phyloP scores from a whole-genome alignment of 2,329 filamentous ascomycete genomes.

The Cercospora sp. region DNA sequence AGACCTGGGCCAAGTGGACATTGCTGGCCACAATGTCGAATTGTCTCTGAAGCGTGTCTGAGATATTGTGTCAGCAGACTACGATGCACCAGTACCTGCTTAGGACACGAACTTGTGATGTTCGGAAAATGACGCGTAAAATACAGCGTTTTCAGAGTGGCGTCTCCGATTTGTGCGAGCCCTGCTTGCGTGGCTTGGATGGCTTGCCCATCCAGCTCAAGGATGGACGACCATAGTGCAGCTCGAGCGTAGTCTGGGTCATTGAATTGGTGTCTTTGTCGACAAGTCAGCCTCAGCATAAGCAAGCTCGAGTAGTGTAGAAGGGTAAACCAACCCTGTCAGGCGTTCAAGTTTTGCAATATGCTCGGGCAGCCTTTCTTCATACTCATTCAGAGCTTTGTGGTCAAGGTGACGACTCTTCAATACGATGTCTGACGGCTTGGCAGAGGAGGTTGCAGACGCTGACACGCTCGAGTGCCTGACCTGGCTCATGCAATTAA shows the following conservation, averaged over 20 bases:
- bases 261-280: neutral
- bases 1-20: neutral
- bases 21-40: neutral
- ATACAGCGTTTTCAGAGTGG: neutral
- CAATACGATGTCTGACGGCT: neutral
- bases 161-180: neutral
- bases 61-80: neutral
- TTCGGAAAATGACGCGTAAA: neutral
- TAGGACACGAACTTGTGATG: neutral
- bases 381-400: neutral
- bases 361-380: neutral
- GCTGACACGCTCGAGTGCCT: neutral
- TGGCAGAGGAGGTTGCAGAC: neutral
- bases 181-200: neutral
- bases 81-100: neutral
- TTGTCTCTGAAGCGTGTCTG: neutral
- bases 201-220: neutral
- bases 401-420: neutral
- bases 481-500: conserved; percentile 11
- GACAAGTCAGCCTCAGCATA: neutral
- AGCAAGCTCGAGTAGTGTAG: neutral
- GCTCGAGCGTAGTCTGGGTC: neutral
- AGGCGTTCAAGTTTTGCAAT: neutral
- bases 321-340: neutral
- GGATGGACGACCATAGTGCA: neutral